These are phyloP conservation scores for Curvularia verruculosa DNA, from an alignment of 2,329 filamentous ascomycete genomes.

Conservation along the genomic window DNA sequence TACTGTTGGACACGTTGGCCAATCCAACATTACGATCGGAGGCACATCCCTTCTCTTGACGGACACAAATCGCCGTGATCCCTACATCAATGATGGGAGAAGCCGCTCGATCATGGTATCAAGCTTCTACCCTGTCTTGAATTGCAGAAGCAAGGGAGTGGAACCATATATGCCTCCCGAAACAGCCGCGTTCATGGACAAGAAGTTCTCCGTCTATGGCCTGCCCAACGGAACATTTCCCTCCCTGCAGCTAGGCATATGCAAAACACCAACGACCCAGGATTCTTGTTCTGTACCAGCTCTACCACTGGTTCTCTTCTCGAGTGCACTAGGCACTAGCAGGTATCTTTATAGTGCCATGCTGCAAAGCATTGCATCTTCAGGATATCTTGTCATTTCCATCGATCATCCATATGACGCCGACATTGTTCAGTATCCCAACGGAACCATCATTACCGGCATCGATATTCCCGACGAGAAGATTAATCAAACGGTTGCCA, in stretches of 20 bases:
- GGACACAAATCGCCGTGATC: slow-evolving; percentile 27
- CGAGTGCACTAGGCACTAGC: slow-evolving; percentile 54
- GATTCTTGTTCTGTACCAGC: slow-evolving; percentile 2
- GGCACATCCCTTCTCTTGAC: slow-evolving; percentile 19
- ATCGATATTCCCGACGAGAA: slow-evolving; percentile 32
- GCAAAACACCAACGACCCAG: slow-evolving; percentile 3
- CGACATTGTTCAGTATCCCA: slow-evolving; percentile 57
- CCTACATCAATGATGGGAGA: slow-evolving; percentile 27
- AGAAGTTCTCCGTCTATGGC: slow-evolving; percentile 32
- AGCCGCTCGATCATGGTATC: slow-evolving; percentile 34
- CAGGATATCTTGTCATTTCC: slow-evolving; percentile 56
- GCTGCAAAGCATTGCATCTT: slow-evolving; percentile 55
- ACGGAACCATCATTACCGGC: slow-evolving; percentile 45
- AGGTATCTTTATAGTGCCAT: slow-evolving; percentile 53
- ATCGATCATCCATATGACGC: slow-evolving; percentile 60
- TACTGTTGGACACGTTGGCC: slow-evolving; percentile 12
- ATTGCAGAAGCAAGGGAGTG: slow-evolving; percentile 17
- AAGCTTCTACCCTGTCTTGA: slow-evolving; percentile 26
- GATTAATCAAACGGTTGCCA: slow-evolving; percentile 26
- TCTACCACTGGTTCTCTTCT: slow-evolving; percentile 51
- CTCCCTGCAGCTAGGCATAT: slow-evolving; percentile 26
- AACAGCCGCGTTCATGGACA: slow-evolving; percentile 29
- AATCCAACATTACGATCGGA: slow-evolving; percentile 14
- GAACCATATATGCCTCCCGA: slow-evolving; percentile 33
- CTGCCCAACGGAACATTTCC: slow-evolving; percentile 35